Conservation (phyloP, 2,329 filamentous ascomycete species). For the Venturia carpophila region DNA sequence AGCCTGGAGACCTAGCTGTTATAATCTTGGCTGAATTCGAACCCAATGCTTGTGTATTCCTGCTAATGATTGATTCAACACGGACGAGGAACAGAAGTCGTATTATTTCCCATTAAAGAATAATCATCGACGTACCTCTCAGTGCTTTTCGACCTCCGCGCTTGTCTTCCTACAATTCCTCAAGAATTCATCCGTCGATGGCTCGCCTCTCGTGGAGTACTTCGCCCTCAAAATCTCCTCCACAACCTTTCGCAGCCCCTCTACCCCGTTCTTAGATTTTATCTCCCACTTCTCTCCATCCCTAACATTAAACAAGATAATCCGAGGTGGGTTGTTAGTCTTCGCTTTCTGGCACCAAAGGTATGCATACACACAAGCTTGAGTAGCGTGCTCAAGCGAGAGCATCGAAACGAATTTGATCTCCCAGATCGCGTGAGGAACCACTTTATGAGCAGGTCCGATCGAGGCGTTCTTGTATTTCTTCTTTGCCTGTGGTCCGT, state of each 20-base stretch:
- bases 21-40: too few relatives aligned
- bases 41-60: too few relatives aligned
- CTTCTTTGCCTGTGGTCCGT: neutral
- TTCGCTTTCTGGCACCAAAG: conserved; percentile 19
- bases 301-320: conserved; percentile 20
- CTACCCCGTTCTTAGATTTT: conserved; percentile 16
- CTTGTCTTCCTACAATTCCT: neutral
- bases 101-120: too few relatives aligned
- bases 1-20: too few relatives aligned
- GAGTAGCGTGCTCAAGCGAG: conserved; percentile 19
- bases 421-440: conserved; percentile 18
- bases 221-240: neutral
- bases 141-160: neutral
- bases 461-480: neutral
- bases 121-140: too few relatives aligned
- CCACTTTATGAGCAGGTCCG: neutral
- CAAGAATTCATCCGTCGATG: neutral
- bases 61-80: too few relatives aligned
- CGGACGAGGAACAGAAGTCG: too few relatives aligned
- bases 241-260: neutral
- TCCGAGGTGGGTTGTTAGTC: conserved; percentile 14
- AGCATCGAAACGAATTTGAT: conserved; percentile 20
- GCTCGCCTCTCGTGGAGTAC: neutral
- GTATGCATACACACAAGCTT: conserved; percentile 20
- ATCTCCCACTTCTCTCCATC: conserved; percentile 20